Evolutionary conservation across 2,329 filamentous ascomycete species (phyloP).

Genomic region (Berkeleyomyces rouxiae): DNA sequence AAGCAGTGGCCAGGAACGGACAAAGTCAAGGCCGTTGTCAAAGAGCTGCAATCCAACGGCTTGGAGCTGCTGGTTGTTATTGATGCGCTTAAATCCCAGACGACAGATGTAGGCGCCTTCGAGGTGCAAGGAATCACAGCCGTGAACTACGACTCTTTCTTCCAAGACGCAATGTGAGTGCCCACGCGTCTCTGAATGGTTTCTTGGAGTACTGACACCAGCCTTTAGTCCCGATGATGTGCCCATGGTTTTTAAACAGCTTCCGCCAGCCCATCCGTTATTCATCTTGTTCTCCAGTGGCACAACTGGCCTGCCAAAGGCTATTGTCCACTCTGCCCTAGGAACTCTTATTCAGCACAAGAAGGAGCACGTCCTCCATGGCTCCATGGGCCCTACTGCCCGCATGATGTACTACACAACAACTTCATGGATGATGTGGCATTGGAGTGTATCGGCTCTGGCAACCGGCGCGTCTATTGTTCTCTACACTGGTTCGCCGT

Average conservation of each 20-base stretch:
- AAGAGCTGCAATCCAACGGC: conserved; percentile 39
- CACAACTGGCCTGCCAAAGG: conserved; percentile 76
- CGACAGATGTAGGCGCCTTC: conserved; percentile 27
- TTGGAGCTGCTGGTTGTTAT: conserved; percentile 61
- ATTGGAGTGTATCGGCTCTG: conserved; percentile 81
- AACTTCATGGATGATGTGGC: conserved; percentile 99
- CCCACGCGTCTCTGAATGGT: conserved; percentile 16
- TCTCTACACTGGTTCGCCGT: conserved; percentile 85
- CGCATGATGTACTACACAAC: conserved; percentile 88
- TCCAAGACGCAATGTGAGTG: neutral
- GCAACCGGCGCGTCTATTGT: conserved; percentile 70
- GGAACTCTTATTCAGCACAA: conserved; percentile 93
- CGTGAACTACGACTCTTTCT: conserved; percentile 29
- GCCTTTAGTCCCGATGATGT: conserved; percentile 23
- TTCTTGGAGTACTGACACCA: neutral
- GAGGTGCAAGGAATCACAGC: conserved; percentile 24
- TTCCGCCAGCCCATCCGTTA: conserved; percentile 71
- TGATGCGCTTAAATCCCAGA: conserved; percentile 24
- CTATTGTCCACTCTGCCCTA: conserved; percentile 80
- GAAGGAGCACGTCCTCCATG: conserved; percentile 84
- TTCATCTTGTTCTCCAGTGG: conserved; percentile 91
- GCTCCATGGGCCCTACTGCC: conserved; percentile 56
- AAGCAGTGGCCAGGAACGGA: conserved; percentile 65
- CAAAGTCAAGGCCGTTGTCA: conserved; percentile 65
- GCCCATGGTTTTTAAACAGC: conserved; percentile 51